Conservation (phyloP, 192 early-diverging fungal genomes). For the Gaertneriomyces sp. region DNA sequence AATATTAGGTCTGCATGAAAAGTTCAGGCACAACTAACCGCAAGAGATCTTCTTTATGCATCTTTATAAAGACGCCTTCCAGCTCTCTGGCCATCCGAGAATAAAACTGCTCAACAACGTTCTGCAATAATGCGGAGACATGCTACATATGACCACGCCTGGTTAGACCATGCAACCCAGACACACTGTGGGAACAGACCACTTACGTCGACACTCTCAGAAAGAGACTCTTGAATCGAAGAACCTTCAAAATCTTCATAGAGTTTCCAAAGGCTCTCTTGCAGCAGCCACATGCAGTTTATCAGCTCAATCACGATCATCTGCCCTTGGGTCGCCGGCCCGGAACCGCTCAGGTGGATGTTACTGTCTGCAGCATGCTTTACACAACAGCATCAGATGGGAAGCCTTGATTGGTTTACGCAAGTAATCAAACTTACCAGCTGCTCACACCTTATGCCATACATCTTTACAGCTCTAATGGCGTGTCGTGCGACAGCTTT, state of each 20-base stretch:
- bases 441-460: slow-evolving; percentile 51
- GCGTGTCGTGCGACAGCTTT: slow-evolving; percentile 52
- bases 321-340: slow-evolving; percentile 43
- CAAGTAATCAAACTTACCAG: slow-evolving; percentile 37
- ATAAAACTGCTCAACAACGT: slow-evolving; percentile 53
- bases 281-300: slow-evolving; percentile 57
- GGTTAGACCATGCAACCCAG: not conserved
- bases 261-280: slow-evolving; percentile 59
- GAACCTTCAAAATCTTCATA: slow-evolving; percentile 53
- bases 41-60: slow-evolving; percentile 64
- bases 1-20: too few relatives aligned
- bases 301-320: slow-evolving; percentile 58
- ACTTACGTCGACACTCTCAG: slow-evolving; percentile 49
- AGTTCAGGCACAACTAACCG: slow-evolving; percentile 17
- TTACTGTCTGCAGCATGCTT: not conserved
- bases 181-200: not conserved
- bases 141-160: slow-evolving; percentile 26
- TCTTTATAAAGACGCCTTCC: slow-evolving; percentile 52
- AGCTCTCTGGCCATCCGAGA: slow-evolving; percentile 52
- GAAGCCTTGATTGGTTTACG: not conserved
- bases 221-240: slow-evolving; percentile 45
- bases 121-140: slow-evolving; percentile 47
- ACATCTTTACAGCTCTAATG: slow-evolving; percentile 58
- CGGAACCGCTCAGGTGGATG: slow-evolving; percentile 8
- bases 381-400: not conserved